These are phyloP conservation scores for Pythium angustatum DNA, from an alignment of 352 stramenopile species.

Conservation along the genomic window DNA sequence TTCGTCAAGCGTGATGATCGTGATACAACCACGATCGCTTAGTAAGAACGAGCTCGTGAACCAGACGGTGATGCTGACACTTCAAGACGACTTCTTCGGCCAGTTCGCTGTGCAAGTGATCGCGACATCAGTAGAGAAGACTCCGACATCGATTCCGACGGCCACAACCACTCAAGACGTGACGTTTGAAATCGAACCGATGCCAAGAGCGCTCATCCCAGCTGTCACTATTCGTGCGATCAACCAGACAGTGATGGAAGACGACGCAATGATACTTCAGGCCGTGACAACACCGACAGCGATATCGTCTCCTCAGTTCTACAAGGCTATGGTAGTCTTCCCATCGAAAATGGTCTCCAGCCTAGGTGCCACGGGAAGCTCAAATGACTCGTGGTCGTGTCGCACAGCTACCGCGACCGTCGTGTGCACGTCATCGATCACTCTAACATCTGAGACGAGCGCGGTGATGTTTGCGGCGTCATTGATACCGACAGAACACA, in stretches of 20 bases:
- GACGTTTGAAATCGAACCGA: conserved; percentile 8
- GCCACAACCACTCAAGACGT: neutral
- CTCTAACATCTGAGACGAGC: neutral
- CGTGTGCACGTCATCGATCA: neutral
- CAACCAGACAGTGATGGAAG: conserved; percentile 6
- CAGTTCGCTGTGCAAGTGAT: conserved; percentile 7
- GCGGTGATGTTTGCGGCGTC: neutral
- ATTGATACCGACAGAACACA: neutral
- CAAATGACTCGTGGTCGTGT: conserved; percentile 6
- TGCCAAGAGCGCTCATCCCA: conserved; percentile 15
- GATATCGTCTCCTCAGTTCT: neutral
- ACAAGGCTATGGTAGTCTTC: conserved; percentile 18
- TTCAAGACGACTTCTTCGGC: conserved; percentile 16
- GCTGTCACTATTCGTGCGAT: neutral
- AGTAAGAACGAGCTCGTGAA: neutral
- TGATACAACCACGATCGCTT: conserved; percentile 2
- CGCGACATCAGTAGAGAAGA: conserved; percentile 14
- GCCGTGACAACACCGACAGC: neutral
- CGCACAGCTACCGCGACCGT: neutral
- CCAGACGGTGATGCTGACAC: conserved; percentile 4
- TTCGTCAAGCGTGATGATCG: neutral
- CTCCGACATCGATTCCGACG: neutral
- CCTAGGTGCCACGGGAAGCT: neutral
- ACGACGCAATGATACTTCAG: neutral
- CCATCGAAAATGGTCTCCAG: conserved; percentile 2